A percentile compares a stretch with the other conserved stretches of the same genome.
These are phyloP conservation scores for Tolypocladium capitatum DNA, from an alignment of 2,329 filamentous ascomycete species.

Conservation along the genomic window DNA sequence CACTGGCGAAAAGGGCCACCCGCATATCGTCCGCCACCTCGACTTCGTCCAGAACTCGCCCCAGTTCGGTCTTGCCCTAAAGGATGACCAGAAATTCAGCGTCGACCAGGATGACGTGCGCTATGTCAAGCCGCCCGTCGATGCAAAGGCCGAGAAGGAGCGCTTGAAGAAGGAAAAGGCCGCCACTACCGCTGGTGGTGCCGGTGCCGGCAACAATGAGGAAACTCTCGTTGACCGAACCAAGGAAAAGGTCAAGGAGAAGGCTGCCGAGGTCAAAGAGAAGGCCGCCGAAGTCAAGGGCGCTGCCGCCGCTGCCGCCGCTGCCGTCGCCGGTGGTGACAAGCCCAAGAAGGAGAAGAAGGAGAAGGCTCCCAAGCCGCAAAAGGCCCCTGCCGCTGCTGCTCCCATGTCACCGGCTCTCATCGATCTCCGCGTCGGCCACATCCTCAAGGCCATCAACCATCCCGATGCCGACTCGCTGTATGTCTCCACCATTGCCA, in stretches of 20 bases:
- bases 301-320: conserved; percentile 12
- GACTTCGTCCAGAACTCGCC: conserved; percentile 91
- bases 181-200: conserved; percentile 44
- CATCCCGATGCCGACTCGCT: conserved; percentile 96
- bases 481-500: conserved; percentile 89
- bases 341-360: conserved; percentile 77
- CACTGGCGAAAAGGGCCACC: conserved; percentile 78
- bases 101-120: conserved; percentile 71
- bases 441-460: conserved; percentile 90
- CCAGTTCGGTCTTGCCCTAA: conserved; percentile 57
- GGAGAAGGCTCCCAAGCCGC: conserved; percentile 69
- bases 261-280: conserved; percentile 35
- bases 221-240: conserved; percentile 44
- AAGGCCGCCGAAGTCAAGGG: conserved; percentile 37
- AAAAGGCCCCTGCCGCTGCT: conserved; percentile 51
- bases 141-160: conserved; percentile 93
- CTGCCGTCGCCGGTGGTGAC: conserved; percentile 18
- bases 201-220: conserved; percentile 16
- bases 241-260: conserved; percentile 42
- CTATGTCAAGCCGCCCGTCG: conserved; percentile 78
- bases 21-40: conserved; percentile 80
- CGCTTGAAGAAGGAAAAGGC: conserved; percentile 93
- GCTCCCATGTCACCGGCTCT: conserved; percentile 70
- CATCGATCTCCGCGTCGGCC: conserved; percentile 91
- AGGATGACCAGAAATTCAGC: conserved; percentile 59